Evolutionary conservation across 2,329 filamentous ascomycete species (phyloP).

Genomic region (Raffaelea arxii): DNA sequence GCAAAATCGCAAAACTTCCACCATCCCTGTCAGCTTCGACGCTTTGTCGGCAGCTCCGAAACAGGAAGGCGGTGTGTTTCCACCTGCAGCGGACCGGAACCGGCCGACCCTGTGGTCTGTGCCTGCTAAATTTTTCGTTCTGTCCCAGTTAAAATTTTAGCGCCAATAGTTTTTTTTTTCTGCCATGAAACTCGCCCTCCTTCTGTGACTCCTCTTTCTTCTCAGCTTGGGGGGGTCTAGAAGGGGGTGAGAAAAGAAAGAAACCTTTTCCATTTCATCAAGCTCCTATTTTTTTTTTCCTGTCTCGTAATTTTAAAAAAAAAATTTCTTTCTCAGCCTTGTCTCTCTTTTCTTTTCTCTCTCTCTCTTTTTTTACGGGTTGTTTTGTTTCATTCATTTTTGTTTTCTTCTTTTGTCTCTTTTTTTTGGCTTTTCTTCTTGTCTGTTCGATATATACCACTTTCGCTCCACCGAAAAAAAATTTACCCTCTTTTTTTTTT

Average conservation of each 20-base stretch:
- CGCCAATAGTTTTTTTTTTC: background rate
- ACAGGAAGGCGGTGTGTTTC: constrained; percentile 4
- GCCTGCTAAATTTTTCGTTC: background rate
- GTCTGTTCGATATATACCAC: too few species aligned
- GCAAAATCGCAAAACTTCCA: background rate
- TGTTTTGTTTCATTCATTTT: background rate
- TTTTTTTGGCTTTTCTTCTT: too few species aligned
- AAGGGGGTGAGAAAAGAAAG: too few species aligned
- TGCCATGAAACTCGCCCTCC: too few species aligned
- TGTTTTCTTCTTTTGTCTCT: constrained; percentile 1
- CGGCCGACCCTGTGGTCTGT: background rate
- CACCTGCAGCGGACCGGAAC: background rate
- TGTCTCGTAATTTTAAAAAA: background rate
- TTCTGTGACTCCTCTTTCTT: too few species aligned
- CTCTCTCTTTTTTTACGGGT: background rate
- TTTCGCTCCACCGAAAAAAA: too few species aligned
- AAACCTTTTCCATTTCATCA: too few species aligned
- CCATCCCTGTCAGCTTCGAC: background rate
- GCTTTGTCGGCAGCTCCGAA: background rate
- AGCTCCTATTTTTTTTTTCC: background rate
- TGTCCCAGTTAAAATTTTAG: too few species aligned
- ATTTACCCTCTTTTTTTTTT: too few species aligned
- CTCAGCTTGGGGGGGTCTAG: too few species aligned
- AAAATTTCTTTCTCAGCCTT: background rate
- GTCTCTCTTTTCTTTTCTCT: background rate